A percentile compares a stretch with the other conserved stretches of the same genome.
Evolutionary conservation across 164 flowering plant species (phyloP).

Genomic region (Vitis vinifera): DNA sequence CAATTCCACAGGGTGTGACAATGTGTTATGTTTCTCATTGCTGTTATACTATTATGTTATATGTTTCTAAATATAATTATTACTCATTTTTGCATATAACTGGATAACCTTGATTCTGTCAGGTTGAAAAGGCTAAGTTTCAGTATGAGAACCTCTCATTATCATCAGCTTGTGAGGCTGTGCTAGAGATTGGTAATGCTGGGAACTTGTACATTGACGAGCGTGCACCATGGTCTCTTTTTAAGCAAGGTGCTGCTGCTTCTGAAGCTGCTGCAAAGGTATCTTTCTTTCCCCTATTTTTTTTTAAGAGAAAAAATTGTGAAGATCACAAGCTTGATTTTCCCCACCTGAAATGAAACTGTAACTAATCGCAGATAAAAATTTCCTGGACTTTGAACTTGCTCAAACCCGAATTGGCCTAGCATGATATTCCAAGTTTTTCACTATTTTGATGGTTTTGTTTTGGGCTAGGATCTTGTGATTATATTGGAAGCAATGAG

Average conservation of each 20-base stretch:
- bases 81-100: neutral
- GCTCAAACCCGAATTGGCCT: too few relatives aligned
- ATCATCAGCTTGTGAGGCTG: slow-evolving; percentile 91
- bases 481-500: slow-evolving; percentile 86
- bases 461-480: slow-evolving; percentile 71
- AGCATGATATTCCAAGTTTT: neutral
- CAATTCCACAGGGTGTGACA: too few relatives aligned
- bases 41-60: too few relatives aligned
- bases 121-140: slow-evolving; percentile 71
- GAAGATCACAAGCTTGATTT: too few relatives aligned
- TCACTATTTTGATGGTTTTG: neutral
- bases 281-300: neutral
- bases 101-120: slow-evolving; percentile 7
- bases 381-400: neutral
- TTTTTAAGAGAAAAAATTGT: too few relatives aligned
- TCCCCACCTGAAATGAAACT: too few relatives aligned
- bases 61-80: neutral
- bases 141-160: slow-evolving; percentile 71
- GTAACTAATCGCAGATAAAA: too few relatives aligned
- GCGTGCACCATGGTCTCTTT: slow-evolving; percentile 90
- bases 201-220: slow-evolving; percentile 89
- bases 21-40: too few relatives aligned
- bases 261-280: slow-evolving; percentile 95
- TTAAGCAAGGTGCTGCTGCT: slow-evolving; percentile 82
- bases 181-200: slow-evolving; percentile 82